Percentiles rank a stretch among this genome's conserved stretches.
Conservation (phyloP, 768 basidiomycete genomes). For the Phylloporus scabripes region DNA sequence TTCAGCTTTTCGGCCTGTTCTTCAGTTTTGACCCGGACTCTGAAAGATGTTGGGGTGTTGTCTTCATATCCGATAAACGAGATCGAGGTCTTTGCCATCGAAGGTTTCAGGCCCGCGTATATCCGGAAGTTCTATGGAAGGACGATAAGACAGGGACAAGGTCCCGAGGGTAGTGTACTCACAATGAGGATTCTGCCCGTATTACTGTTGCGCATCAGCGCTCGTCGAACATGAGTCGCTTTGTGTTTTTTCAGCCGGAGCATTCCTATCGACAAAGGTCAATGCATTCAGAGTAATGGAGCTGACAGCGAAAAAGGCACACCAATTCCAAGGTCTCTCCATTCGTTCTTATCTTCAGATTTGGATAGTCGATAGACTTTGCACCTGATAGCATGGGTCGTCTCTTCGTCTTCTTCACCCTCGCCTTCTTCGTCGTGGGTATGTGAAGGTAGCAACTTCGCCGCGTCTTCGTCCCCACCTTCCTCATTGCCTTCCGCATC, state of each 20-base stretch:
- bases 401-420: conserved; percentile 79
- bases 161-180: conserved; percentile 25
- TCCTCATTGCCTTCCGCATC: conserved; percentile 22
- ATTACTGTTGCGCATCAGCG: conserved; percentile 65
- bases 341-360: conserved; percentile 42
- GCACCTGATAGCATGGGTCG: conserved; percentile 48
- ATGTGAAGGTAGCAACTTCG: conserved; percentile 19
- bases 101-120: conserved; percentile 52
- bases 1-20: conserved; percentile 54
- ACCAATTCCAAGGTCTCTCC: conserved; percentile 70
- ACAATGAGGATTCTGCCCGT: conserved; percentile 76
- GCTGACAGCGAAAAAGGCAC: conserved; percentile 21
- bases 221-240: conserved; percentile 48
- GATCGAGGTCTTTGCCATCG: conserved; percentile 46
- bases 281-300: background rate
- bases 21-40: conserved; percentile 55
- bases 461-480: conserved; percentile 27
- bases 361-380: conserved; percentile 61
- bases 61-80: conserved; percentile 66
- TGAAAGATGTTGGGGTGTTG: conserved; percentile 54
- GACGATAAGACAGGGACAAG: background rate
- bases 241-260: conserved; percentile 73
- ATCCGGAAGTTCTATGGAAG: conserved; percentile 66
- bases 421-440: conserved; percentile 66
- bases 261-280: conserved; percentile 42